Percentiles rank a stretch among this genome's conserved stretches.
Conservation (phyloP, 352 stramenopile species). For the Phytophthora palmivora region DNA sequence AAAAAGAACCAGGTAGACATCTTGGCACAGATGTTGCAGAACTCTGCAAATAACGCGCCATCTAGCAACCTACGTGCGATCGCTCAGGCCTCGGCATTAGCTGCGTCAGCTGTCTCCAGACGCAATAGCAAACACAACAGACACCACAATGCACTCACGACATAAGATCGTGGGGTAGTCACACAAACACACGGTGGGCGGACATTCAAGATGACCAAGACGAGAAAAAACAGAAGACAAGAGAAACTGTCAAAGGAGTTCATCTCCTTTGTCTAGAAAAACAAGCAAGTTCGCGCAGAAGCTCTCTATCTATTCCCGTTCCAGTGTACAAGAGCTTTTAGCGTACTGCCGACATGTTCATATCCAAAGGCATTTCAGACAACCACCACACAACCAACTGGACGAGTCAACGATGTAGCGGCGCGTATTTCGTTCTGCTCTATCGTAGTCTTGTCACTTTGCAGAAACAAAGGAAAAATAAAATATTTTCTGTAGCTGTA, state of each 20-base stretch:
- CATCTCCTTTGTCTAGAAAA: conserved; percentile 28
- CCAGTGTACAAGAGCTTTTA: conserved; percentile 41
- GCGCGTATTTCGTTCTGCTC: conserved; percentile 15
- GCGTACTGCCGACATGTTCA: conserved; percentile 38
- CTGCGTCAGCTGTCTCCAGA: conserved; percentile 38
- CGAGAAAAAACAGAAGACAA: conserved; percentile 49
- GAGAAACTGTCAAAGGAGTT: conserved; percentile 23
- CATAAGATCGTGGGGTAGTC: conserved; percentile 19
- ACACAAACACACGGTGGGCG: conserved; percentile 22
- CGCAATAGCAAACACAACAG: conserved; percentile 35
- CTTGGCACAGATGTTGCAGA: conserved; percentile 47
- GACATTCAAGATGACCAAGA: conserved; percentile 31
- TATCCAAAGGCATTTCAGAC: conserved; percentile 29
- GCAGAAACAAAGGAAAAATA: conserved; percentile 45
- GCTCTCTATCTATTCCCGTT: conserved; percentile 45
- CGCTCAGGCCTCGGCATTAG: conserved; percentile 40
- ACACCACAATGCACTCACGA: conserved; percentile 29
- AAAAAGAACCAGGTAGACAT: conserved; percentile 59
- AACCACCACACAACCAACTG: conserved; percentile 20
- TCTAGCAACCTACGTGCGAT: conserved; percentile 45
- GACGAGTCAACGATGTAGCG: conserved; percentile 20
- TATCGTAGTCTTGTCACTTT: conserved; percentile 19
- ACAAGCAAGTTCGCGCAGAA: conserved; percentile 31
- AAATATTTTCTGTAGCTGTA: conserved; percentile 51
- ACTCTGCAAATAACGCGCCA: conserved; percentile 42